Evolutionary conservation across 768 basidiomycete genomes (phyloP).

Genomic region (Suillus tomentosus): DNA sequence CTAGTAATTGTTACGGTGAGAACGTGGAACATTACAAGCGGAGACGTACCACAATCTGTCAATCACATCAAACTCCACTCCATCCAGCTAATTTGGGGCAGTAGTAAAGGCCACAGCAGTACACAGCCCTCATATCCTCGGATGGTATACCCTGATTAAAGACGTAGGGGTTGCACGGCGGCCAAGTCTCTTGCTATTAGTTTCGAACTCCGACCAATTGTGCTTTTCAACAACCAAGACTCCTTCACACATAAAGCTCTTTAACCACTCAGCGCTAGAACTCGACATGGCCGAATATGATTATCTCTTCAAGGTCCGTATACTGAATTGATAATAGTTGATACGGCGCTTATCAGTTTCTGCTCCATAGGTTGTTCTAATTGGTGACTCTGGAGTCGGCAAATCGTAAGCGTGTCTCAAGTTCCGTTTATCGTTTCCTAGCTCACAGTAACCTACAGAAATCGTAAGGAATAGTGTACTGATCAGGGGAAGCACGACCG

Average conservation of each 20-base stretch:
- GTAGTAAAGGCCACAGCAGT: conserved; percentile 46
- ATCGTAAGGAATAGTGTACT: conserved; percentile 30
- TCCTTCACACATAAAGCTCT: conserved; percentile 13
- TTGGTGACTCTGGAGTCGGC: conserved; percentile 98
- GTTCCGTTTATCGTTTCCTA: conserved; percentile 8
- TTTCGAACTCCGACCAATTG: conserved; percentile 35
- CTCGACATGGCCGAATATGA: conserved; percentile 89
- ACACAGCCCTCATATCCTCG: conserved; percentile 69
- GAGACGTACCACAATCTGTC: conserved; percentile 54
- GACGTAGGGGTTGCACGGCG: conserved; percentile 41
- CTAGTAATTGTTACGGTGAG: conserved; percentile 34
- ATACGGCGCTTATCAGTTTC: conserved; percentile 7
- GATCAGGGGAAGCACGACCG: background rate
- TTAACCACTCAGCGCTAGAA: conserved; percentile 14
- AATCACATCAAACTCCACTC: conserved; percentile 61
- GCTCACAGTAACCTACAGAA: conserved; percentile 24
- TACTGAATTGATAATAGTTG: background rate
- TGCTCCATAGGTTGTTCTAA: conserved; percentile 84
- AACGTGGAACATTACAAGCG: background rate
- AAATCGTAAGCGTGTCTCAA: conserved; percentile 81
- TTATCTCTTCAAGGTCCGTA: conserved; percentile 93
- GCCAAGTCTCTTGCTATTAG: background rate
- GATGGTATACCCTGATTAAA: conserved; percentile 59
- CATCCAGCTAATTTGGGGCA: conserved; percentile 50
- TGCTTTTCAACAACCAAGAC: conserved; percentile 12